Evolutionary conservation across 2,329 filamentous ascomycete genomes (phyloP).

Genomic region (Metarhizium brunneum): DNA sequence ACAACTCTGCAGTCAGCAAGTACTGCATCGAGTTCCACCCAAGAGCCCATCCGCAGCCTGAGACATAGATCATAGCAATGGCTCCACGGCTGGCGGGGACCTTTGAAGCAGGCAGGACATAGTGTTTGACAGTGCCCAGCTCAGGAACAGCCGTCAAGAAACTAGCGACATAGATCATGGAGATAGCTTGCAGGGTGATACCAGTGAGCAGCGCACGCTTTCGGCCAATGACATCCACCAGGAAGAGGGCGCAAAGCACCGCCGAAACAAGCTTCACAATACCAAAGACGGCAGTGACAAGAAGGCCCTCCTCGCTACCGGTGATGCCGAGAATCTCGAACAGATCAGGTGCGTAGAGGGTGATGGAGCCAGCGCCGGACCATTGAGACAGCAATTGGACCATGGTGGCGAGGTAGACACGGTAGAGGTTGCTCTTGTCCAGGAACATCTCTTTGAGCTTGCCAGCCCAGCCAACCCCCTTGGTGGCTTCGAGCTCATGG

Average conservation of each 20-base stretch:
- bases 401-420: conserved; percentile 58
- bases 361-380: conserved; percentile 65
- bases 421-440: conserved; percentile 60
- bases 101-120: conserved; percentile 36
- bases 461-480: conserved; percentile 54
- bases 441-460: conserved; percentile 60
- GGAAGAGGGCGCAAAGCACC: conserved; percentile 63
- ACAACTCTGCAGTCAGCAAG: conserved; percentile 68
- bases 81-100: conserved; percentile 54
- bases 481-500: conserved; percentile 62
- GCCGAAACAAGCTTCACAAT: conserved; percentile 63
- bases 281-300: conserved; percentile 68
- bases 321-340: conserved; percentile 64
- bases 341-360: conserved; percentile 65
- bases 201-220: conserved; percentile 56
- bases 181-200: conserved; percentile 48
- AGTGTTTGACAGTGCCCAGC: conserved; percentile 39
- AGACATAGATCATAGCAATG: conserved; percentile 65
- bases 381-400: conserved; percentile 67
- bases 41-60: conserved; percentile 59
- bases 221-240: conserved; percentile 70
- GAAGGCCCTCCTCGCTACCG: conserved; percentile 58
- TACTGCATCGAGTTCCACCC: conserved; percentile 75
- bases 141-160: conserved; percentile 56
- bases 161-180: conserved; percentile 53